Evolutionary conservation across 441 rosid species (phyloP).

Genomic region (Arabidopsis lyrata): DNA sequence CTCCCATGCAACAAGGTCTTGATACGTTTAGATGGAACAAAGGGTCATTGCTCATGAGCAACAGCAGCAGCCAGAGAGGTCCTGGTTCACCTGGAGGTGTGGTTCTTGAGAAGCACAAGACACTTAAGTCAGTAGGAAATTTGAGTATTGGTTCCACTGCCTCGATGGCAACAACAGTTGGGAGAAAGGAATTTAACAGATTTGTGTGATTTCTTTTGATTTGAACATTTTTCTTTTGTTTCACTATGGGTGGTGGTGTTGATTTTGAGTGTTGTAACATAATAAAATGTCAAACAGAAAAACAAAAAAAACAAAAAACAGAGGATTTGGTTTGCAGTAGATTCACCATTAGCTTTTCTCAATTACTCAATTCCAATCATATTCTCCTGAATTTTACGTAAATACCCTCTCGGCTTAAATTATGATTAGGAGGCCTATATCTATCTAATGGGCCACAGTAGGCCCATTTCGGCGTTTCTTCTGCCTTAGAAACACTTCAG

Average conservation of each 20-base stretch:
- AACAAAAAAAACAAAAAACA: neutral
- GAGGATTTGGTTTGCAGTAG: slow-evolving; percentile 38
- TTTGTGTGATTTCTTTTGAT: slow-evolving; percentile 73
- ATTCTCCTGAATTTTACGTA: neutral
- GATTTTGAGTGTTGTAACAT: slow-evolving; percentile 60
- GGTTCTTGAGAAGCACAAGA: slow-evolving; percentile 60
- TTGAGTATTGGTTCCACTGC: slow-evolving; percentile 80
- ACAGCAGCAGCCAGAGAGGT: slow-evolving; percentile 48
- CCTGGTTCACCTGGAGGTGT: slow-evolving; percentile 57
- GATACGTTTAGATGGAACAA: slow-evolving; percentile 84
- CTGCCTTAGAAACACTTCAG: neutral
- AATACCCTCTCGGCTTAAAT: neutral
- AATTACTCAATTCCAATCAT: neutral
- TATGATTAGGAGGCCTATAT: neutral
- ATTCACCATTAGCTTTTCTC: neutral
- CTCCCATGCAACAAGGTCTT: slow-evolving; percentile 62
- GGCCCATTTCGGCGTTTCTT: slow-evolving; percentile 15
- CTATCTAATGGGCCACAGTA: neutral
- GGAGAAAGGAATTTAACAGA: slow-evolving; percentile 93
- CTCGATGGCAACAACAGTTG: slow-evolving; percentile 78
- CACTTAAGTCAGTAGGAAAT: slow-evolving; percentile 74
- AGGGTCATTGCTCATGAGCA: slow-evolving; percentile 65
- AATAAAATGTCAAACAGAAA: slow-evolving; percentile 39
- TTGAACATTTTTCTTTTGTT: slow-evolving; percentile 22
- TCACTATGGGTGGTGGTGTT: slow-evolving; percentile 46